These are phyloP conservation scores for Phytophthora parvispora DNA, from an alignment of 352 stramenopile species.

Conservation along the genomic window DNA sequence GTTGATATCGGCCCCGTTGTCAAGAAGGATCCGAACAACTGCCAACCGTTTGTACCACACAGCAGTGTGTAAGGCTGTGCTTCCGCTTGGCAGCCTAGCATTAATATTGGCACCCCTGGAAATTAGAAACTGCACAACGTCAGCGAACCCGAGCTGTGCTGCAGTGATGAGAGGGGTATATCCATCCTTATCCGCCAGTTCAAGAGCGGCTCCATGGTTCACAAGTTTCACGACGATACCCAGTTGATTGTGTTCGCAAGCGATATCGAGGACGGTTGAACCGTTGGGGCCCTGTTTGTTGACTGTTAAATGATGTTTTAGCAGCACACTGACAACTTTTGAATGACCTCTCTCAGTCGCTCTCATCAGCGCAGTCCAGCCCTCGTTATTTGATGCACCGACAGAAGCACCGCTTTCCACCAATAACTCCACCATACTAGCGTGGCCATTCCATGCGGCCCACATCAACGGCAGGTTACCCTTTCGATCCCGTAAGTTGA, in stretches of 20 bases:
- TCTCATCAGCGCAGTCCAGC: not conserved
- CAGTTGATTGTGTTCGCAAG: not conserved
- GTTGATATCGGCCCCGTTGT: too few species aligned
- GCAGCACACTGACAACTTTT: not conserved
- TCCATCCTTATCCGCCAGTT: not conserved
- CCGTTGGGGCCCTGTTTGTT: not conserved
- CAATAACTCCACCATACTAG: not conserved
- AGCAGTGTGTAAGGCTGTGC: not conserved
- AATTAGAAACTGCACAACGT: not conserved
- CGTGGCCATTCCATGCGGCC: not conserved
- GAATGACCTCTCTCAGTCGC: not conserved
- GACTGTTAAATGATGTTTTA: not conserved
- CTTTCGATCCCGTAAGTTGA: not conserved
- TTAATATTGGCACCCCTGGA: not conserved
- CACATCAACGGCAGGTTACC: not conserved
- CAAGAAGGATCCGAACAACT: constrained; percentile 2
- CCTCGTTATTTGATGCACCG: not conserved
- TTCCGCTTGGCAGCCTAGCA: not conserved
- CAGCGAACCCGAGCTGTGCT: not conserved
- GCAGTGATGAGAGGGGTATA: constrained; percentile 14
- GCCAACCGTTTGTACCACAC: constrained; percentile 2
- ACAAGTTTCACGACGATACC: not conserved
- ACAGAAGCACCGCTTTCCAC: not conserved
- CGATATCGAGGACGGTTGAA: not conserved
- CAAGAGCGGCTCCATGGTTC: not conserved